Conservation (phyloP, 2,329 filamentous ascomycete species). For the Drechslerella coelobrocha region DNA sequence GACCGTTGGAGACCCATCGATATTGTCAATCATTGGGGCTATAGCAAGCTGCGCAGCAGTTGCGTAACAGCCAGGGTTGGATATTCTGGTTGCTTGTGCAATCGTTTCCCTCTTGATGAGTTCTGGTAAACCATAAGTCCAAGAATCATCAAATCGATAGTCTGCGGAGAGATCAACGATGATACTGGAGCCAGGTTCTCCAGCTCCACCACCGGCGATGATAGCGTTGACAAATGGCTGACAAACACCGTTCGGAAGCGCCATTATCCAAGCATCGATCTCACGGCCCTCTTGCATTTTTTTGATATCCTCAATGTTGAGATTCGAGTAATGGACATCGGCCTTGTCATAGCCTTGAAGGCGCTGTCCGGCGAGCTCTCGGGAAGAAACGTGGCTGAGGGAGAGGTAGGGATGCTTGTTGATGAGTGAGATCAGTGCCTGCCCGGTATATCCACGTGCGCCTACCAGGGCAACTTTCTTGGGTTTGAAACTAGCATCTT, state of each 20-base stretch:
- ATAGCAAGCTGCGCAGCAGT: slow-evolving; percentile 91
- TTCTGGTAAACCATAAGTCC: slow-evolving; percentile 92
- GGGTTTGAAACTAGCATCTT: slow-evolving; percentile 79
- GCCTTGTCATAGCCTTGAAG: slow-evolving; percentile 85
- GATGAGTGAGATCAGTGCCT: slow-evolving; percentile 84
- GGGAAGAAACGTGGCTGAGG: slow-evolving; percentile 87
- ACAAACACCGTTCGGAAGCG: slow-evolving; percentile 92
- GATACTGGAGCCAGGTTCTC: slow-evolving; percentile 68
- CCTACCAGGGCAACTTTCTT: slow-evolving; percentile 86
- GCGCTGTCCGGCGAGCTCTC: slow-evolving; percentile 85
- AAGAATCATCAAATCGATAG: slow-evolving; percentile 83
- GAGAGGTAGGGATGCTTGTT: slow-evolving; percentile 90
- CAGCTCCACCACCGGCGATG: slow-evolving; percentile 64
- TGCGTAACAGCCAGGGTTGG: slow-evolving; percentile 94
- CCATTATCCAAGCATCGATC: slow-evolving; percentile 97
- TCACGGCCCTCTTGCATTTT: slow-evolving; percentile 82
- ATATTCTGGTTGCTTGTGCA: slow-evolving; percentile 78
- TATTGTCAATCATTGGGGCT: slow-evolving; percentile 76
- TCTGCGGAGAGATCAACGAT: slow-evolving; percentile 96
- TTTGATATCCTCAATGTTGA: slow-evolving; percentile 83
- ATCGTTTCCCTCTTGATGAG: slow-evolving; percentile 78
- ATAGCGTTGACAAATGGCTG: slow-evolving; percentile 92
- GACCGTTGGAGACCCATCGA: slow-evolving; percentile 78
- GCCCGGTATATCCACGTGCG: slow-evolving; percentile 91
- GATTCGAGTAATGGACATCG: slow-evolving; percentile 88